Evolutionary conservation across 306 rosid species (phyloP).

Genomic region (Sechiopsis laciniata): DNA sequence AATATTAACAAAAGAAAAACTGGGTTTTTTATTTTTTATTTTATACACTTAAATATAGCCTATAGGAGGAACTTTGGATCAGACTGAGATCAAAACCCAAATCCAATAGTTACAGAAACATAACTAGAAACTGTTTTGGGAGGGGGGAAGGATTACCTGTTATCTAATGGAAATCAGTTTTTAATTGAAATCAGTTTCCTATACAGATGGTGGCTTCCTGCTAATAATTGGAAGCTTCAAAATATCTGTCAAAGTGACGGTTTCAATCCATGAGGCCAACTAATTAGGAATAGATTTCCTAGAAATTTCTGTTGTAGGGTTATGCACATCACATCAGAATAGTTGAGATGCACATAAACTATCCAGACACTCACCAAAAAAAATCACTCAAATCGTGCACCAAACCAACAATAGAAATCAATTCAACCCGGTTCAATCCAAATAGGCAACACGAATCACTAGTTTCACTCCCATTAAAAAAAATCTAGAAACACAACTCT

Average conservation of each 20-base stretch:
- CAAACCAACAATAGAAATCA: background rate
- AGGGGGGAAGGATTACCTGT: too few relatives aligned
- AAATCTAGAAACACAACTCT: background rate
- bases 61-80: background rate
- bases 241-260: background rate
- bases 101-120: background rate
- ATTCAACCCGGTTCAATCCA: background rate
- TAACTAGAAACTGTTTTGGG: too few relatives aligned
- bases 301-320: too few relatives aligned
- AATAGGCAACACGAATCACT: background rate
- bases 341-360: too few relatives aligned
- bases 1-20: too few relatives aligned
- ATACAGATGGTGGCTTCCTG: background rate
- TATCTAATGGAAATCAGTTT: background rate
- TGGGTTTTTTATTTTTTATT: background rate
- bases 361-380: too few relatives aligned
- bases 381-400: background rate
- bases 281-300: too few relatives aligned
- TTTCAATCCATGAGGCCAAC: too few relatives aligned
- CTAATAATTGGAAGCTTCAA: background rate
- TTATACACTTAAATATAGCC: background rate
- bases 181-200: background rate
- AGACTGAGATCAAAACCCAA: background rate
- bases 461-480: background rate
- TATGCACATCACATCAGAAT: too few relatives aligned